Base-by-base conservation (phyloP, 2,329 filamentous ascomycete species). In the Rhynchosporium graminicola region DNA sequence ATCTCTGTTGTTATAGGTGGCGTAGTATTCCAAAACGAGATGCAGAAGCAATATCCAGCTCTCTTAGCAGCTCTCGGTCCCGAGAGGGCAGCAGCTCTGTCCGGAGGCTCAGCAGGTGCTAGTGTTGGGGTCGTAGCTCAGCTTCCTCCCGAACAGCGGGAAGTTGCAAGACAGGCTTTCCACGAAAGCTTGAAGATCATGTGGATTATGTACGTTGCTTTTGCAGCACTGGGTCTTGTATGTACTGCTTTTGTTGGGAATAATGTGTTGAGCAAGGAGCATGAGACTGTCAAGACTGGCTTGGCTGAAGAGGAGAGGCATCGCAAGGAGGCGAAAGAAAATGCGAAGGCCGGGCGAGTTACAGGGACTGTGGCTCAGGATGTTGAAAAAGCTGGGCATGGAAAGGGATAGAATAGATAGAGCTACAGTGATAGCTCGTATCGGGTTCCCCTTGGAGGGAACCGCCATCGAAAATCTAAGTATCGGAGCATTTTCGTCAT, bases 281-380 rank as follows among this genome's bases (percentile, higher is more conserved):
- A 84, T 67, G 75, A 76, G 6, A 79, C 82, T 70, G 82, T 79
- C 5, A 80, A 77, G 71, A 84, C 82, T 3, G 82, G 82, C 10
- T 36, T 69, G 43, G 63, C 1, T 7, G 67, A 69, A 38, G 65
- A 74, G 59, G 68, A 72, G 54, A 62, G 57, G 31, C 61, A 64
- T 58, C 64, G 70, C 40, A 67, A 62, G 59, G 64, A 67, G 43
- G 45, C 56, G 9, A 58, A 67, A 45, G 63, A 63, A 42, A 63
- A 64, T 36, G 67, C 61, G 58, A 65, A 40, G 28, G 50, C 38
- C 15, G 51, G 58, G 64, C 65, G 48, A 52, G 60, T 58, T 26
- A 48, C 52, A 33, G 56, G 40, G 20, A 26, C 5, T 12, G 54
- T 33, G n/a, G 38, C 40, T 40, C 33, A 38, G 36, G 62, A 43